These are phyloP conservation scores for Fraxinus floribunda DNA, from an alignment of 305 asterid genomes.

Conservation along the genomic window DNA sequence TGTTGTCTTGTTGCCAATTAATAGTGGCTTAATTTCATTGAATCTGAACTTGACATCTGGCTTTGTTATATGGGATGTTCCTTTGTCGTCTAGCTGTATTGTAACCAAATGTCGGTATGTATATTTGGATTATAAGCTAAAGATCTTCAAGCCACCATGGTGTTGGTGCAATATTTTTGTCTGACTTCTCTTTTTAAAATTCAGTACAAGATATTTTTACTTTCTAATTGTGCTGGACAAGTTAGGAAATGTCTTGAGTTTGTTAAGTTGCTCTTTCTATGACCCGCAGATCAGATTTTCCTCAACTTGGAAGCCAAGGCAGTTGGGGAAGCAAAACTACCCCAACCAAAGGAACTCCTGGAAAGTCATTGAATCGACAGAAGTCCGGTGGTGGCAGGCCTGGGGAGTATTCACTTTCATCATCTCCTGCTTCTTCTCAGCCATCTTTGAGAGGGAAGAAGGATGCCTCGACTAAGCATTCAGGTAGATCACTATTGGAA, in stretches of 20 bases:
- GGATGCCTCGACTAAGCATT: conserved; percentile 50
- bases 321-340: conserved; percentile 58
- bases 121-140: neutral
- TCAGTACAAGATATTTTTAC: conserved; percentile 7
- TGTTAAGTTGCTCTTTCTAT: conserved; percentile 1
- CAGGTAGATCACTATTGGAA: conserved; percentile 45
- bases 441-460: conserved; percentile 57
- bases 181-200: neutral
- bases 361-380: conserved; percentile 55
- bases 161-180: neutral
- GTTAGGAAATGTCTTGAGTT: conserved; percentile 5
- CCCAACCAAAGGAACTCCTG: conserved; percentile 53
- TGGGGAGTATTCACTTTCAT: conserved; percentile 41
- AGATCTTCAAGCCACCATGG: neutral
- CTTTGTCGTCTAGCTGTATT: neutral
- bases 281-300: conserved; percentile 68
- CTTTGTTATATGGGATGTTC: neutral
- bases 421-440: conserved; percentile 53
- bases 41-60: neutral
- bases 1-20: neutral
- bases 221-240: neutral
- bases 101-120: neutral
- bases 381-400: conserved; percentile 57
- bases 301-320: conserved; percentile 59
- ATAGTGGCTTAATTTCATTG: neutral